A percentile compares a stretch with the other conserved stretches of the same genome.
Evolutionary conservation across 345 rosid species (phyloP).

Genomic region (Draba incana): DNA sequence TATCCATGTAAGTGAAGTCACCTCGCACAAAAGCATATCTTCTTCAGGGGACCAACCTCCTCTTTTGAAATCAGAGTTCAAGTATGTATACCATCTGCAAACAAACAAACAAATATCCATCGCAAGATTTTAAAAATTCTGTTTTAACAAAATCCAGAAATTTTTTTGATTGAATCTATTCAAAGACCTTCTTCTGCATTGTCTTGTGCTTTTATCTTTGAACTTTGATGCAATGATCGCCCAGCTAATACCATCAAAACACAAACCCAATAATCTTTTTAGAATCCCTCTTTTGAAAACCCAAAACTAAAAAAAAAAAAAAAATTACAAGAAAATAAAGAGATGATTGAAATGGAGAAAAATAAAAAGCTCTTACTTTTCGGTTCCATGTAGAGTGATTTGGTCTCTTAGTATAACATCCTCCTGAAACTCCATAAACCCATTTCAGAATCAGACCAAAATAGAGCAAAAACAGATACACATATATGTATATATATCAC

Average conservation of each 20-base stretch:
- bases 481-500: not conserved
- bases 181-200: conserved; percentile 91
- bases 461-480: conserved; percentile 32
- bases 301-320: not conserved
- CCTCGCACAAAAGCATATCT: conserved; percentile 95
- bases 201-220: conserved; percentile 95
- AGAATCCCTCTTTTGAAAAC: not conserved
- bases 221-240: conserved; percentile 87
- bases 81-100: conserved; percentile 90
- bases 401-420: conserved; percentile 86
- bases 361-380: conserved; percentile 53
- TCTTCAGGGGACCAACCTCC: conserved; percentile 99
- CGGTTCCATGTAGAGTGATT: conserved; percentile 86
- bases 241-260: conserved; percentile 62
- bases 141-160: not conserved
- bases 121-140: not conserved
- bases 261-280: conserved; percentile 18
- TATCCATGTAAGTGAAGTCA: conserved; percentile 28
- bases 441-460: conserved; percentile 30
- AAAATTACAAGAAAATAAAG: not conserved
- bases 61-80: conserved; percentile 94
- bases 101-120: conserved; percentile 17
- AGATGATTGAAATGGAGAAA: conserved; percentile 14
- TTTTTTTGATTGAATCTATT: conserved; percentile 6
- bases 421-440: conserved; percentile 63